These are phyloP conservation scores for Artemisia annua DNA, from an alignment of 129 eudicot species.

Conservation along the genomic window DNA sequence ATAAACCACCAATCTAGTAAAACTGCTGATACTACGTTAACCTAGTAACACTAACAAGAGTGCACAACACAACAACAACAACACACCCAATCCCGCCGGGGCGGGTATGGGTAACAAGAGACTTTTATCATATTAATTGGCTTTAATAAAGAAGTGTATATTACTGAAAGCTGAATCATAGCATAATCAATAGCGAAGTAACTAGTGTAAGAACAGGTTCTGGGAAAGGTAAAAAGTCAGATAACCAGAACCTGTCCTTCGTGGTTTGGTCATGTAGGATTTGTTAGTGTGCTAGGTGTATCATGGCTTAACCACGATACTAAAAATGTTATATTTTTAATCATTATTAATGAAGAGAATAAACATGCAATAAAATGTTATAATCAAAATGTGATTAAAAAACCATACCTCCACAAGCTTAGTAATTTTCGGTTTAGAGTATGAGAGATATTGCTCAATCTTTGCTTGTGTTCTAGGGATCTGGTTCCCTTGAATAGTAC, in stretches of 20 bases:
- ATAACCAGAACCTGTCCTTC: too few relatives aligned
- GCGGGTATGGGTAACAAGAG: too few relatives aligned
- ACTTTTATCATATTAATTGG: too few relatives aligned
- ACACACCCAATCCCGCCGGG: background rate
- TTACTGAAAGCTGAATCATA: too few relatives aligned
- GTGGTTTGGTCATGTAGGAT: too few relatives aligned
- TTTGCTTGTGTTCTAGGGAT: constrained; percentile 69
- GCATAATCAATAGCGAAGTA: too few relatives aligned
- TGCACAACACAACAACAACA: too few relatives aligned
- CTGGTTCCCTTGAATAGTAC: constrained; percentile 55
- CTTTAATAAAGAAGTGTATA: too few relatives aligned
- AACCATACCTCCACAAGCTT: constrained; percentile 77
- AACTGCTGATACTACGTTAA: background rate
- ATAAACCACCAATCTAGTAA: background rate
- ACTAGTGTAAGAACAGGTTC: too few relatives aligned
- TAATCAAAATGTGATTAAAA: background rate
- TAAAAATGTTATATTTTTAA: background rate
- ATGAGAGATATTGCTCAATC: constrained; percentile 58
- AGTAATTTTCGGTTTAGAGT: constrained; percentile 53
- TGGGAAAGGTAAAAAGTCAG: too few relatives aligned
- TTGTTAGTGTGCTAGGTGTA: background rate
- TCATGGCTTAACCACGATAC: background rate
- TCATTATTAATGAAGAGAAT: constrained; percentile 1
- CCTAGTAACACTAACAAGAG: background rate
- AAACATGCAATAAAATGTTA: constrained; percentile 14